These are phyloP conservation scores for Senna siamea DNA, from an alignment of 306 rosid species.

Conservation along the genomic window DNA sequence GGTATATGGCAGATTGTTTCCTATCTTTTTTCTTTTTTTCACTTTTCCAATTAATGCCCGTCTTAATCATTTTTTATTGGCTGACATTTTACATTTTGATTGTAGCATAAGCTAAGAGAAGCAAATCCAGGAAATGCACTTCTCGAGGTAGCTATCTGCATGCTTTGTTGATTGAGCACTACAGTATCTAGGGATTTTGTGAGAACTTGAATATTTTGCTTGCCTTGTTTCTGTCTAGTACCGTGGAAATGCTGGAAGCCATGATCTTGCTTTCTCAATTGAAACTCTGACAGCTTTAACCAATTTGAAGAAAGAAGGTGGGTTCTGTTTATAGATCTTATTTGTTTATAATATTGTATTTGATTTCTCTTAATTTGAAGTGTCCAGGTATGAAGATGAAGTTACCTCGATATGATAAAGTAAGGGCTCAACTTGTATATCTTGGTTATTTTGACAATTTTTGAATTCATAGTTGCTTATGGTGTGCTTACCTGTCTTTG, in stretches of 20 bases:
- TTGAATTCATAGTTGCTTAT: constrained; percentile 35
- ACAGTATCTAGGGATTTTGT: constrained; percentile 14
- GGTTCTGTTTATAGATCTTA: constrained; percentile 29
- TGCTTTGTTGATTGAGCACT: background rate
- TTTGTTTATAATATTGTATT: constrained; percentile 17
- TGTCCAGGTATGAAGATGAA: constrained; percentile 83
- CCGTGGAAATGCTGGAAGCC: constrained; percentile 97
- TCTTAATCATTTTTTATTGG: constrained; percentile 22
- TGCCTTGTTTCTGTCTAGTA: constrained; percentile 46
- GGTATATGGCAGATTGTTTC: constrained; percentile 52
- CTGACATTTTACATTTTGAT: constrained; percentile 45
- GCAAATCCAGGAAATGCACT: constrained; percentile 79
- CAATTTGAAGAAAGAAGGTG: constrained; percentile 81
- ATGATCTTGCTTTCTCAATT: constrained; percentile 77
- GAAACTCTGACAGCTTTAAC: constrained; percentile 67
- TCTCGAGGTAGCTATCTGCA: constrained; percentile 69
- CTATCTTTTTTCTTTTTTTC: background rate
- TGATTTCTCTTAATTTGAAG: constrained; percentile 41
- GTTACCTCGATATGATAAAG: constrained; percentile 92
- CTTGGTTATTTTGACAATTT: constrained; percentile 19
- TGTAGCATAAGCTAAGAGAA: constrained; percentile 79
- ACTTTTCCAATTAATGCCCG: background rate
- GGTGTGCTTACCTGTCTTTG: constrained; percentile 33
- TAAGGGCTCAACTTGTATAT: constrained; percentile 41
- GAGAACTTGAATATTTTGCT: constrained; percentile 14